These are phyloP conservation scores for Chlorella variabilis DNA, from an alignment of 163 green algal genomes.

Conservation along the genomic window DNA sequence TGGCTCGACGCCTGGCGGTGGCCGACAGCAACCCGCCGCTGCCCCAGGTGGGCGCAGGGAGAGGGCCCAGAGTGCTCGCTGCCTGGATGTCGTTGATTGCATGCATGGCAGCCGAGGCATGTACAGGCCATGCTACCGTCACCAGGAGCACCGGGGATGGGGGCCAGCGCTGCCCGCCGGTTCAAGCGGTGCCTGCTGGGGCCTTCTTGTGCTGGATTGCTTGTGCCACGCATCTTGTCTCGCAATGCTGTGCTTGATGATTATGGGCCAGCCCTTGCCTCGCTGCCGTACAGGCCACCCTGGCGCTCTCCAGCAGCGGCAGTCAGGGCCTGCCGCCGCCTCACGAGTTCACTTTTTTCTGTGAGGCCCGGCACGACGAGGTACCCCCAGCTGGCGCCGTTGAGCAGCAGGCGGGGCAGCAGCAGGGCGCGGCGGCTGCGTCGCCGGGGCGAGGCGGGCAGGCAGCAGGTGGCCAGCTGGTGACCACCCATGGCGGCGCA, in stretches of 20 bases:
- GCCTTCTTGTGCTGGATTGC: no score
- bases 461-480: not conserved
- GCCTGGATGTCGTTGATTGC: no score
- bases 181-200: no score
- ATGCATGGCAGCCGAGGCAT: not conserved
- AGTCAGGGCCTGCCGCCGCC: conserved; percentile 15
- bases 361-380: conserved; percentile 43
- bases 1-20: conserved; percentile 21
- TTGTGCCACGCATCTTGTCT: not conserved
- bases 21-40: conserved; percentile 1
- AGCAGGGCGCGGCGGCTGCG: not conserved
- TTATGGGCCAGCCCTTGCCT: no score
- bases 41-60: not conserved
- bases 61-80: not conserved
- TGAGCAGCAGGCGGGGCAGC: not conserved
- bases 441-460: not conserved
- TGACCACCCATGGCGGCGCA: not conserved
- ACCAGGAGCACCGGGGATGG: no score
- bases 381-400: not conserved
- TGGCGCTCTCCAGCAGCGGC: conserved; percentile 14
- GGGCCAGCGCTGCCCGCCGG: no score
- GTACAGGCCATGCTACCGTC: no score
- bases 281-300: not conserved
- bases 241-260: not conserved
- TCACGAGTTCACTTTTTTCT: conserved; percentile 32